Evolutionary conservation across 345 rosid species (phyloP), one percentile per base, ranked within the genome.

Genomic region (Gynandropsis gynandra): DNA sequence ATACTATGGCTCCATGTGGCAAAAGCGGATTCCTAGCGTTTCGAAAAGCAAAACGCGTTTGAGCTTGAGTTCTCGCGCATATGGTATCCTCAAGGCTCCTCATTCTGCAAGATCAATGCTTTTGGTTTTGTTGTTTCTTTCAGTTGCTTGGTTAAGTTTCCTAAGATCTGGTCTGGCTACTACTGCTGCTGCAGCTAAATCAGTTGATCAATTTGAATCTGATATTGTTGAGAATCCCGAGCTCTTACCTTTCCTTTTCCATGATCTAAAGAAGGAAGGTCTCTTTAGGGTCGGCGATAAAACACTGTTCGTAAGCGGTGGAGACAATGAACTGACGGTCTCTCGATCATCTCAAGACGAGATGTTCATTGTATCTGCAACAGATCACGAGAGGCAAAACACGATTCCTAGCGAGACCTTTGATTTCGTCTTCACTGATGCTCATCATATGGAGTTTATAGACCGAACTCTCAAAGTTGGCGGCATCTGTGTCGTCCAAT

Each of bases 381-480:
- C 43, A 0, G 84, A 85, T 57, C 50, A 58, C 14, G 80, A 75
- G 51, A 49, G 62, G 16, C 80, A 71, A 61, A 70, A 50, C 20
- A 31, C 27, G 11, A 63, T 72, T 37, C 72, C 65, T 0, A 58
- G 51, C 1, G 71, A 77, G 52, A 63, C 78, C 8, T 72, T 75
- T 48, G 73, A 80, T 66, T 58, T 80, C 8, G 62, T 68, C 59
- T 74, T 88, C 71, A 59, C 80, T 9, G 42, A 43, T 14, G 58
- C 57, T 64, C 75, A 59, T 44, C 56, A 50, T 1, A 39, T 49
- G 1, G 66, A 73, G 10, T 79, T 88, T 71, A 65, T 88, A 4
- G 87, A 85, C 43, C 60, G 81, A 14, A 57, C 61, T 34, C 81
- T 88, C 39, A 82, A 74, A 78, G 50, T 71, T 1, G 95, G 85